phyloP scores from a whole-genome alignment of 768 basidiomycete species.

The Boletus pseudopeckii region DNA sequence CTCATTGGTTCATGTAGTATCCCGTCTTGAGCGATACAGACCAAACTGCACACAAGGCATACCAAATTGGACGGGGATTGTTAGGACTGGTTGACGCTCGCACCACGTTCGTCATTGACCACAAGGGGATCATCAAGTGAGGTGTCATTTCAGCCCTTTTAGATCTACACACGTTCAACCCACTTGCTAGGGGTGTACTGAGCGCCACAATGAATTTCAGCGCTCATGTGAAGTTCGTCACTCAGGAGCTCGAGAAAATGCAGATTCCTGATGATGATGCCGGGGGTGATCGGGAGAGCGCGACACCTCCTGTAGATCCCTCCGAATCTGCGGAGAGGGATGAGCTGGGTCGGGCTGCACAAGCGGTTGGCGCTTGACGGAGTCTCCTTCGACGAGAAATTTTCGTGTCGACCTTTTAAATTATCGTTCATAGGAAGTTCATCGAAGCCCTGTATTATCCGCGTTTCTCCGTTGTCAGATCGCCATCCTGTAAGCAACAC shows the following conservation, averaged over 20 bases:
- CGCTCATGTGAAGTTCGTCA: conserved; percentile 69
- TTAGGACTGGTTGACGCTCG: conserved; percentile 64
- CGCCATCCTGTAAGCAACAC: too few relatives aligned
- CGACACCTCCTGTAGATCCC: conserved; percentile 3
- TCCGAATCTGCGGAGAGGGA: conserved; percentile 9
- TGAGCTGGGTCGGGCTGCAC: conserved; percentile 22
- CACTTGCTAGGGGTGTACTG: conserved; percentile 46
- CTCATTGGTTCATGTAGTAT: conserved; percentile 43
- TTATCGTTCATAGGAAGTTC: not conserved
- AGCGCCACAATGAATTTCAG: conserved; percentile 60
- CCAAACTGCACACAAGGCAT: conserved; percentile 59
- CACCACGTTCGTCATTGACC: conserved; percentile 75
- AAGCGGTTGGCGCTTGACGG: conserved; percentile 18
- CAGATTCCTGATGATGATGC: conserved; percentile 7
- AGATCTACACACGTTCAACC: not conserved
- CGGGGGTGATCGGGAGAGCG: not conserved
- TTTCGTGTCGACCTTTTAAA: conserved; percentile 3
- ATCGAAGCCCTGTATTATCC: too few relatives aligned
- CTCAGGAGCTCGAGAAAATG: conserved; percentile 59
- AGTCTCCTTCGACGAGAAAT: not conserved
- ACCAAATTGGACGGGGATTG: conserved; percentile 62
- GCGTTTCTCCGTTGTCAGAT: too few relatives aligned
- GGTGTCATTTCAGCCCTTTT: conserved; percentile 10
- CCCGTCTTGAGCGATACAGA: conserved; percentile 73
- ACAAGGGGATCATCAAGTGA: conserved; percentile 63